Evolutionary conservation across 345 rosid genomes (phyloP).

Genomic region (Murraya paniculata): DNA sequence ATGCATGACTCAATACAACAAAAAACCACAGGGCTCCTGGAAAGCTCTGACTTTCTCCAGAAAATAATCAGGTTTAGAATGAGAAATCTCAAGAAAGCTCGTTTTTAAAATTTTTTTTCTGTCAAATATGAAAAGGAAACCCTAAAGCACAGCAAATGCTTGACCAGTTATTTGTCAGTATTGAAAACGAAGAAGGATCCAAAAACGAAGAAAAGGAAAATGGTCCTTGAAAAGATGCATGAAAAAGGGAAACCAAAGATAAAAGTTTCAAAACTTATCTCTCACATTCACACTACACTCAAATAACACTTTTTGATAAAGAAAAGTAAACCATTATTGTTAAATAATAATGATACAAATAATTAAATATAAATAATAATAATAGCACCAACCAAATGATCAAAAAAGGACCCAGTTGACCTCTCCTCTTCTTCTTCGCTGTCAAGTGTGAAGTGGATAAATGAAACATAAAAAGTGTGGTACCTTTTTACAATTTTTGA

Average conservation of each 20-base stretch:
- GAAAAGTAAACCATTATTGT: background rate
- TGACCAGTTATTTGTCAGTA: constrained; percentile 44
- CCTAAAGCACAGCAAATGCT: constrained; percentile 7
- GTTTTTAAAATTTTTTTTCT: background rate
- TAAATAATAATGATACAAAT: background rate
- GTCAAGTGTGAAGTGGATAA: constrained; percentile 3
- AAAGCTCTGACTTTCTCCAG: constrained; percentile 14
- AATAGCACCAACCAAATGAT: constrained; percentile 8
- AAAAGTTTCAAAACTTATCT: constrained; percentile 14
- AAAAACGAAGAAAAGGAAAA: constrained; percentile 12
- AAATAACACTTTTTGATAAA: background rate
- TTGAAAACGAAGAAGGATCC: constrained; percentile 18
- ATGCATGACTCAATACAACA: constrained; percentile 23
- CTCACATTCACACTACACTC: constrained; percentile 20
- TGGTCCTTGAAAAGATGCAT: background rate
- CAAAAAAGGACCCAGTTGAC: constrained; percentile 6
- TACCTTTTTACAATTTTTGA: constrained; percentile 14
- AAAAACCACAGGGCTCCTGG: background rate
- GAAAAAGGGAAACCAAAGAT: background rate
- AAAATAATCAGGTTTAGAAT: constrained; percentile 8
- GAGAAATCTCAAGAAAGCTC: background rate
- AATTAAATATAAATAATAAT: no score
- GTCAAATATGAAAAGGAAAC: background rate
- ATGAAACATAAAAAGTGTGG: background rate
- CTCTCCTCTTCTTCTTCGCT: background rate